A percentile compares a stretch with the other conserved stretches of the same genome.
Evolutionary conservation across 257 asterid species (phyloP).

Genomic region (Salvia rosmarinus): DNA sequence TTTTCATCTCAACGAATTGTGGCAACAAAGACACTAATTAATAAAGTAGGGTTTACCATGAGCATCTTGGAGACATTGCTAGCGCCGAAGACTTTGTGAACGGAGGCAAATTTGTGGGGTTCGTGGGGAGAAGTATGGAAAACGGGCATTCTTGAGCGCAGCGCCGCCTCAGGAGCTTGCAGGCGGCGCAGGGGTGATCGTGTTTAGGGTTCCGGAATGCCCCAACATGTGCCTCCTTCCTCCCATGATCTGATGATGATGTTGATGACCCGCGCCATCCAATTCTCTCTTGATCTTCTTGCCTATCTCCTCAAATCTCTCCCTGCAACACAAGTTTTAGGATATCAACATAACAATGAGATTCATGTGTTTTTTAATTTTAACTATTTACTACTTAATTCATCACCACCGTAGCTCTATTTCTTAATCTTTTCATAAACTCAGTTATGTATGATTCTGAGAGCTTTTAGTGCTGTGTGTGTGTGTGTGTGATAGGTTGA

Average conservation of each 20-base stretch:
- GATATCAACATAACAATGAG: background rate
- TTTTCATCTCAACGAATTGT: too few species aligned
- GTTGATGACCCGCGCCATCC: slow-evolving; percentile 45
- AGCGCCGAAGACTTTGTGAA: slow-evolving; percentile 90
- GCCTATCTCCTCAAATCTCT: slow-evolving; percentile 74
- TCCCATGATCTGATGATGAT: slow-evolving; percentile 29
- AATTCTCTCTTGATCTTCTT: slow-evolving; percentile 82
- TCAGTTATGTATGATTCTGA: background rate
- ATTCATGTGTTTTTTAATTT: too few species aligned
- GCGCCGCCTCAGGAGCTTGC: slow-evolving; percentile 82
- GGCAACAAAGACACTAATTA: background rate
- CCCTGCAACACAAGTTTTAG: slow-evolving; percentile 45
- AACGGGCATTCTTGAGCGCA: slow-evolving; percentile 91
- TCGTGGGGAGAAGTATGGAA: slow-evolving; percentile 88
- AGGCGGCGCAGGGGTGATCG: slow-evolving; percentile 92
- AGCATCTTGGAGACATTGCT: slow-evolving; percentile 95
- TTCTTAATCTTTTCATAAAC: too few species aligned
- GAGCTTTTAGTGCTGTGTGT: background rate
- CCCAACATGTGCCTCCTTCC: slow-evolving; percentile 50
- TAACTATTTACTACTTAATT: background rate
- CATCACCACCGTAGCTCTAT: too few species aligned
- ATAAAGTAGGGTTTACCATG: slow-evolving; percentile 50
- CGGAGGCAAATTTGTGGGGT: slow-evolving; percentile 84
- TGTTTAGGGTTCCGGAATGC: slow-evolving; percentile 54
- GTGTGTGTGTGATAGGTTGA: background rate